Base-by-base conservation (phyloP, 2,329 filamentous ascomycete species). In the Aspergillus phoenicis region DNA sequence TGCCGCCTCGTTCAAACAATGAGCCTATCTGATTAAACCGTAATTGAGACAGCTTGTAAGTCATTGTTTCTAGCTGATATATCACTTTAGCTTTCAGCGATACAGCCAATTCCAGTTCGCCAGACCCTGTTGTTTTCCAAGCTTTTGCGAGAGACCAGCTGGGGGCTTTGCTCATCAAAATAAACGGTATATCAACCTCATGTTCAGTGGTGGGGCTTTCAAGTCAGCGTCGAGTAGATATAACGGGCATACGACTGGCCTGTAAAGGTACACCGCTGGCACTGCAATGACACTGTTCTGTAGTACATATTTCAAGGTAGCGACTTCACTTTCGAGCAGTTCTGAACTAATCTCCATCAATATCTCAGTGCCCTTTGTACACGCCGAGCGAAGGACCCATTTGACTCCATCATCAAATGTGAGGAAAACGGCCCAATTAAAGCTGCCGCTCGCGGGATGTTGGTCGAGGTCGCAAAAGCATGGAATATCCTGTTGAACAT, bases 1-100 rank as follows among this genome's bases (percentile, higher is more conserved):
- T 20, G 59, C 65, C 70, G 20, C 20, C 20, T 20, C 20, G 20
- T 20, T 20, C n/a, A 3, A 41, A 41, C 1, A 41, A n/a, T 20
- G 39, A 43, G 8, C 39, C 17, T 3, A 43, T 43, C 2, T 43
- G 7, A 43, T 10, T 22, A 10, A 20, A 20, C 7, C 39, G 39
- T 7, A 43, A 43, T 2, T 43, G 39, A 2, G 39, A 43, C 2
- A 20, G 39, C 10, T 43, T 20, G 1, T 43, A 20, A 10, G n/a
- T 10, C 8, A 43, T 43, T 4, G 8, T n/a, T 10, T n/a, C 39
- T 20, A 43, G 17, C 17, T 43, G 17, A 22, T 22, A 10, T 8
- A 43, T 0, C 6, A 4, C 17, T 43, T 43, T 20, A 2, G 39
- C 17, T 20, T 20, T 43, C 17, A 43, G 7, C 8, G 8, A 2